Base-by-base conservation (phyloP, 2,329 filamentous ascomycete species). In the Aureobasidium melanogenum region DNA sequence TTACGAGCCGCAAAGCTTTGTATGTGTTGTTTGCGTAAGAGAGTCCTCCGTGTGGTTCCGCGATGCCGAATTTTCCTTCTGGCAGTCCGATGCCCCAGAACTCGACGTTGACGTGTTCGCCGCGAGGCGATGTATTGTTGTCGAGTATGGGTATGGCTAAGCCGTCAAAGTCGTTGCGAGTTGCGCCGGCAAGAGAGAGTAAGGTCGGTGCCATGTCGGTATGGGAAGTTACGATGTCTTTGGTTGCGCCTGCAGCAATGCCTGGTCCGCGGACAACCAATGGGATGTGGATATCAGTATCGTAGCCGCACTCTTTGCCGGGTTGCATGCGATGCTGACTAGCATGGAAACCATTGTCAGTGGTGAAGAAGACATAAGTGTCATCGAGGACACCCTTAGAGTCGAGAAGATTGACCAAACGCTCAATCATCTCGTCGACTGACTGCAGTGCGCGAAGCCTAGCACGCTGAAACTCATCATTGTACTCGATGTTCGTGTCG, bases 151-250 rank as follows among this genome's bases (percentile, higher is more conserved):
- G 76, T 43, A 85, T 83, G 0, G 82, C 75, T 1, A 76, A 73
- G 0, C 84, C 84, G 59, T 87, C 84, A 66, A 86, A 84, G 48
- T 84, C 80, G 0, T 73, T 66, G 0, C 78, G 74, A 2, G 76
- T 66, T 0, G 75, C 69, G 1, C 73, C 73, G 2, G 74, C 57
- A 28, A 66, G 67, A 9, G 76, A 70, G 38, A 87, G 74, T 10
- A 87, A 69, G 0, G 85, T 88, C 0, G 85, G 84, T 0, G 82
- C 83, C 1, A 88, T 71, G 65, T 88, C 85, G 3, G 84, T 84
- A 63, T 88, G 86, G 0, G 83, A 82, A 0, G 82, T 86, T 1
- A 84, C 80, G 5, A 77, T 69, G 24, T 80, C 70, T 3, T 74
- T 71, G 0, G 71, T 72, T 8, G 74, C 65, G 1, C 77, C 78